Conservation (phyloP, 129 eudicot species). For the Calendula officinalis region DNA sequence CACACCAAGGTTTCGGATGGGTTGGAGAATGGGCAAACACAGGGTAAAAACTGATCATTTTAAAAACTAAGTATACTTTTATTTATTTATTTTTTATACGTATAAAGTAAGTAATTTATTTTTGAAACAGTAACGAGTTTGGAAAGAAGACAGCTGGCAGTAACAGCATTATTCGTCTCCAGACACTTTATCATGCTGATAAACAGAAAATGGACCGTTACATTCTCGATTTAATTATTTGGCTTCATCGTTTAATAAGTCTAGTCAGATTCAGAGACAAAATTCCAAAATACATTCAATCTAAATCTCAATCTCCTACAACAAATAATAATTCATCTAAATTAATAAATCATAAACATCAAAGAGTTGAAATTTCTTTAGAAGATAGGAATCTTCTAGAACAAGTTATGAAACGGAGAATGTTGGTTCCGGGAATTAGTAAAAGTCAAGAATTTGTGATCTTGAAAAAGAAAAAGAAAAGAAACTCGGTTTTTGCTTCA, state of each 20-base stretch:
- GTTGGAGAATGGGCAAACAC: constrained; percentile 96
- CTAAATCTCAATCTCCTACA: constrained; percentile 40
- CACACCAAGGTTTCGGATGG: constrained; percentile 97
- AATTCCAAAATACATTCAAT: constrained; percentile 45
- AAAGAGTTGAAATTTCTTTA: constrained; percentile 40
- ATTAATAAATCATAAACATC: constrained; percentile 11
- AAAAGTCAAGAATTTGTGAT: constrained; percentile 80
- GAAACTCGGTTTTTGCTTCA: constrained; percentile 36
- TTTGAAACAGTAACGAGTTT: constrained; percentile 62
- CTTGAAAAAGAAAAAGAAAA: constrained; percentile 42
- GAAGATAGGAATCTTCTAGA: constrained; percentile 67
- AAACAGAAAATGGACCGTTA: constrained; percentile 61
- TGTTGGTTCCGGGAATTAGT: constrained; percentile 63
- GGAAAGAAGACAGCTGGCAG: constrained; percentile 59
- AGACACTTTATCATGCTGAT: constrained; percentile 93
- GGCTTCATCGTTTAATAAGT: constrained; percentile 75
- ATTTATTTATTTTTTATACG: background rate
- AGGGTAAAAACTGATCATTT: constrained; percentile 46
- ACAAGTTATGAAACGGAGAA: constrained; percentile 53
- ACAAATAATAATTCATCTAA: constrained; percentile 5
- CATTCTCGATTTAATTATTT: constrained; percentile 70
- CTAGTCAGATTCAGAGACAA: constrained; percentile 65
- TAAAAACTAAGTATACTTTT: background rate
- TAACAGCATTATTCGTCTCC: constrained; percentile 63
- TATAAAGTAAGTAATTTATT: background rate